These are phyloP conservation scores for Skeletonema marinoi DNA, from an alignment of 108 stramenopile species.

Conservation along the genomic window DNA sequence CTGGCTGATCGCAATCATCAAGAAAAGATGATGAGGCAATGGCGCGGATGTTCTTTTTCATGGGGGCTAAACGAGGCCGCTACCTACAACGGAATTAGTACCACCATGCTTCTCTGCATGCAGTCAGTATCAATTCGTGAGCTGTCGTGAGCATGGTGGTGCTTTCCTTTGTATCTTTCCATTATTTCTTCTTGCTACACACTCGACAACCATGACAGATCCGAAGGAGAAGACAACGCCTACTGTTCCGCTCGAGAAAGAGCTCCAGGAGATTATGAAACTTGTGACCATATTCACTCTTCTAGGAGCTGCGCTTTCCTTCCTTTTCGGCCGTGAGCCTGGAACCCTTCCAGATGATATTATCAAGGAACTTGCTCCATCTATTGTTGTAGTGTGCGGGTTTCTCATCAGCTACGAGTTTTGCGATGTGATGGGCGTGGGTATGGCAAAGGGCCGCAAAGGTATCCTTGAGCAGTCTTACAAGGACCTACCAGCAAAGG, in stretches of 20 bases:
- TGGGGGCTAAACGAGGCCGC: too few relatives aligned
- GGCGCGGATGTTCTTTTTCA: too few relatives aligned
- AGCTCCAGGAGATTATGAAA: neutral
- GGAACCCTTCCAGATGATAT: constrained; percentile 29
- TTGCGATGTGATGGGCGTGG: constrained; percentile 44
- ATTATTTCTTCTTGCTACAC: neutral
- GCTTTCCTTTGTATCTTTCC: neutral
- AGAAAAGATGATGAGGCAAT: too few relatives aligned
- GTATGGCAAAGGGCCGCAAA: constrained; percentile 27
- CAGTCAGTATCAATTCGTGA: too few relatives aligned
- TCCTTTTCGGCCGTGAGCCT: constrained; percentile 22
- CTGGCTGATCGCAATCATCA: too few relatives aligned
- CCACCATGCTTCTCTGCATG: too few relatives aligned
- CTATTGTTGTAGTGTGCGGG: constrained; percentile 21
- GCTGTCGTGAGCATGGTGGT: too few relatives aligned
- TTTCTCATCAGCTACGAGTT: constrained; percentile 31
- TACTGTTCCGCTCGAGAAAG: neutral
- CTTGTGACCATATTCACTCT: constrained; percentile 12
- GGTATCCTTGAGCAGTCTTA: constrained; percentile 7
- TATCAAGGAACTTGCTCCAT: constrained; percentile 20
- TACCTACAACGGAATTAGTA: too few relatives aligned
- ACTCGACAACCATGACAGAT: neutral
- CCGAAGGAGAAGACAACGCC: neutral
- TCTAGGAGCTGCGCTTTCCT: constrained; percentile 21
- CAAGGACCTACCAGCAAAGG: constrained; percentile 7